A percentile compares a stretch with the other conserved stretches of the same genome.
Evolutionary conservation across 352 stramenopile genomes (phyloP).

Genomic region (Globisporangium radiosum): DNA sequence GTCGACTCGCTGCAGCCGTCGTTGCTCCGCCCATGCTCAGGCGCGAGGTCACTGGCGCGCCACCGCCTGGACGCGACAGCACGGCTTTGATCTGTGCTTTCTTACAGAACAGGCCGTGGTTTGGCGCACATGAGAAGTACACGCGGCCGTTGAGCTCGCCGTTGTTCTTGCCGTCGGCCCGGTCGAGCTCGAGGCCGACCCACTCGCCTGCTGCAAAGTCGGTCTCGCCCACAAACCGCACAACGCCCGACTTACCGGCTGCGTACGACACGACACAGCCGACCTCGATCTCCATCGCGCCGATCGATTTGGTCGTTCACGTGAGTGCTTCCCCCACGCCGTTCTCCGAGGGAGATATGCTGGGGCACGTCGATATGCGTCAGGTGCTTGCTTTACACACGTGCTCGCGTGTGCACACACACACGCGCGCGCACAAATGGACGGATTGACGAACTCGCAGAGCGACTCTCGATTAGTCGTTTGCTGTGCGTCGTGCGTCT

Average conservation of each 20-base stretch:
- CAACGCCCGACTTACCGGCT: slow-evolving; percentile 59
- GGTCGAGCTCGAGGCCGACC: slow-evolving; percentile 77
- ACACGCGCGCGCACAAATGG: neutral
- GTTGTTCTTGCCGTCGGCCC: slow-evolving; percentile 80
- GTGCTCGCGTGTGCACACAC: neutral
- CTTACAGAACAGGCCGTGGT: slow-evolving; percentile 76
- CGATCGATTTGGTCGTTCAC: neutral
- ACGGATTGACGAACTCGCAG: neutral
- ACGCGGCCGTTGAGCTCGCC: slow-evolving; percentile 73
- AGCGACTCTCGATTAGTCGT: too few relatives aligned
- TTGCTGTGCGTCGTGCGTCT: neutral
- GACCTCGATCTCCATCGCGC: slow-evolving; percentile 51
- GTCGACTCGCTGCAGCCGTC: slow-evolving; percentile 10
- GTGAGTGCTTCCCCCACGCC: too few relatives aligned
- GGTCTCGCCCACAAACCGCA: slow-evolving; percentile 73
- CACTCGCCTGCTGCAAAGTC: slow-evolving; percentile 76
- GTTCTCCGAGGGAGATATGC: too few relatives aligned
- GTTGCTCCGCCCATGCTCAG: slow-evolving; percentile 6
- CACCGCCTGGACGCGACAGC: slow-evolving; percentile 16
- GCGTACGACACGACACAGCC: slow-evolving; percentile 59
- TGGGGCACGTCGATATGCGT: too few relatives aligned
- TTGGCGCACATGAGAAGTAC: slow-evolving; percentile 72
- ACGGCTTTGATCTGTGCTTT: slow-evolving; percentile 32
- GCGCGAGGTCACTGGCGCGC: slow-evolving; percentile 4
- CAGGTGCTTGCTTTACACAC: too few relatives aligned